Conservation (phyloP, 2,329 filamentous ascomycete species). For the Ophiosphaerella narmari region DNA sequence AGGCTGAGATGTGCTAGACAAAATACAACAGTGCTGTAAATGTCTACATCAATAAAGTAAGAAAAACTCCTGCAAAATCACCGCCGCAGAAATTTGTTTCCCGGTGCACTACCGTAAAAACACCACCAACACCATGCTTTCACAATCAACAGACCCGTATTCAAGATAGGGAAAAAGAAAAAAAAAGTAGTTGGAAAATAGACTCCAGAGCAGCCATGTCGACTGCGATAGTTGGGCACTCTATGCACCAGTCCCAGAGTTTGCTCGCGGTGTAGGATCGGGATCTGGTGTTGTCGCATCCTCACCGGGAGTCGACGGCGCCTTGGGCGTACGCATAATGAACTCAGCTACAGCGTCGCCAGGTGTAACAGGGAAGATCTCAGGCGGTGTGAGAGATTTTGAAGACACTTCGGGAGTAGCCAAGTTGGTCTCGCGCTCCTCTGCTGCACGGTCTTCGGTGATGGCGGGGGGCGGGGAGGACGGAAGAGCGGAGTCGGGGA, state of each 20-base stretch:
- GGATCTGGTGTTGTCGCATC: constrained; percentile 42
- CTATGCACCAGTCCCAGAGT: constrained; percentile 9
- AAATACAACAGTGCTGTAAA: neutral
- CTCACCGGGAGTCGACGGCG: constrained; percentile 30
- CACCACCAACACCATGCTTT: constrained; percentile 44
- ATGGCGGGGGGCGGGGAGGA: constrained; percentile 49
- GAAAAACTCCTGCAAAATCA: neutral
- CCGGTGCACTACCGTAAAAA: constrained; percentile 43
- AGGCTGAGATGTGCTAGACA: neutral
- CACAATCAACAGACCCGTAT: constrained; percentile 5
- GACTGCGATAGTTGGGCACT: neutral
- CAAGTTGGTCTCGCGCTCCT: constrained; percentile 35
- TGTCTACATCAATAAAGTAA: neutral
- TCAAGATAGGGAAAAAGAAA: constrained; percentile 12
- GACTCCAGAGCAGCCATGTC: no score
- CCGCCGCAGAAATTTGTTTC: constrained; percentile 23
- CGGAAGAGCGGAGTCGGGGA: constrained; percentile 38
- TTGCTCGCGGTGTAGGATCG: constrained; percentile 49
- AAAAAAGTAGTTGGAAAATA: constrained; percentile 6
- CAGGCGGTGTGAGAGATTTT: constrained; percentile 55
- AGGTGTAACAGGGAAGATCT: constrained; percentile 54
- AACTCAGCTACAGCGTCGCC: constrained; percentile 45
- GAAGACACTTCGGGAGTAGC: constrained; percentile 31
- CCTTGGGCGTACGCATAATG: constrained; percentile 48
- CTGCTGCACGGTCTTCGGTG: constrained; percentile 45